Base-by-base conservation (phyloP, 1,139 yeast species). In the Hanseniaspora sp. region DNA sequence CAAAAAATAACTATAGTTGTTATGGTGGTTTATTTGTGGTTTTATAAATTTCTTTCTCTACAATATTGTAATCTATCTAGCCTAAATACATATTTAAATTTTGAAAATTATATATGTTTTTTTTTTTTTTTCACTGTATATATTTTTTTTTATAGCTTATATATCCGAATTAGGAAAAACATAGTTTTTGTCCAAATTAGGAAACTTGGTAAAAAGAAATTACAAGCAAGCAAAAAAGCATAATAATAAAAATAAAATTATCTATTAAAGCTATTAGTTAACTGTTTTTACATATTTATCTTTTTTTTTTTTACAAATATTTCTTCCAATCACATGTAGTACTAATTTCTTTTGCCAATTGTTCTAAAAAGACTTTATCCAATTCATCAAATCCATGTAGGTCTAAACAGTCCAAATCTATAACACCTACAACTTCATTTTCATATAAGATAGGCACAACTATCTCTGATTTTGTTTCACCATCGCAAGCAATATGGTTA, bases 401-500 rank as follows among this genome's bases (percentile, higher is more conserved):
- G 8, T 70, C 77, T 56, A 80, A 68, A 65, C 95, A 86, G 66
- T 92, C 98, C 52, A 92, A 76, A 66, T 92, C 97, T 56, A 92
- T 73, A 7, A 92, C 96, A 1, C 90, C 98, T 15, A 77, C 64
- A 1, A 80, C 69, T 28, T 63, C 61, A 3, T 74, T 79, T 11
- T 68, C 65, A 3, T 59, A 58, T 1, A 77, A 56, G 7, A 92
- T 76, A 0, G 97, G 97, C 2, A 92, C 90, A 18, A 92, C 97
- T 34, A 92, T 85, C 66, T 92, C 98, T 66, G 95, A 84, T 58
- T 83, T 76, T 0, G 97, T 90, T 56, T 82, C 95, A 1, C 96
- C 95, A 69, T 92, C 98, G 67, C 98, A 92, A 0, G 97, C 97
- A 61, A 92, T 92, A 66, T 92, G 97, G 1, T 95, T 95, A 0